Base-by-base conservation (phyloP, 306 rosid species). In the Castanopsis chinensis region DNA sequence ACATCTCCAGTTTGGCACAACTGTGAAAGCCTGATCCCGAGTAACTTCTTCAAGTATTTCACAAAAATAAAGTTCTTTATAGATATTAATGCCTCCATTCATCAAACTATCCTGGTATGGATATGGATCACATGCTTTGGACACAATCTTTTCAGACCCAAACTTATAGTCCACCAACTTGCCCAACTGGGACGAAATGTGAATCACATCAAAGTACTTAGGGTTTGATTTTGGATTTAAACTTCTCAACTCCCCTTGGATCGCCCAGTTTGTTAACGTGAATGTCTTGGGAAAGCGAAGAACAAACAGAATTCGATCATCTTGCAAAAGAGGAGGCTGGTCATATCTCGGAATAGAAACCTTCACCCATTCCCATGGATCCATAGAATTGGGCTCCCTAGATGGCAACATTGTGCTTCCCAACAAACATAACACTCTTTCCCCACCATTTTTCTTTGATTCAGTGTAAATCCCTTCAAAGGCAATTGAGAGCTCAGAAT, bases 1-100 rank as follows among this genome's bases (percentile, higher is more conserved):
- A 89, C 99, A 95, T 73, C 86, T 90, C 99, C 97, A 92, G 78
- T 92, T 95, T 69, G 99, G 90, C 73, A 91, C 88, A 78, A 92
- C 82, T 58, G 88, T 80, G 72, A 95, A 86, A 80, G 93, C 81
- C 81, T 89, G 92, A 3, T 72, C 84, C 73, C 83, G 80, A 9
- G 94, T 88, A 78, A 86, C 76, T 88, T 91, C 97, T 70, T 87
- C 91, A 45, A 95, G 87, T 69, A 90, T 90, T 84, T 86, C 86
- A 15, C 99, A 95, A 70, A 92, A 83, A 32, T 81, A 76, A 77
- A 68, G 57, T 70, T 92, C 96, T 78, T 84, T 80, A 77, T 91
- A 92, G 79, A 79, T 82, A 73, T 74, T 83, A 72, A 86, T 70
- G 54, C 88, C 87, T 21, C 73, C 85, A 76, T 54, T 72, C 11